phyloP scores from a whole-genome alignment of 306 rosid species.

The Hippophae rhamnoides region DNA sequence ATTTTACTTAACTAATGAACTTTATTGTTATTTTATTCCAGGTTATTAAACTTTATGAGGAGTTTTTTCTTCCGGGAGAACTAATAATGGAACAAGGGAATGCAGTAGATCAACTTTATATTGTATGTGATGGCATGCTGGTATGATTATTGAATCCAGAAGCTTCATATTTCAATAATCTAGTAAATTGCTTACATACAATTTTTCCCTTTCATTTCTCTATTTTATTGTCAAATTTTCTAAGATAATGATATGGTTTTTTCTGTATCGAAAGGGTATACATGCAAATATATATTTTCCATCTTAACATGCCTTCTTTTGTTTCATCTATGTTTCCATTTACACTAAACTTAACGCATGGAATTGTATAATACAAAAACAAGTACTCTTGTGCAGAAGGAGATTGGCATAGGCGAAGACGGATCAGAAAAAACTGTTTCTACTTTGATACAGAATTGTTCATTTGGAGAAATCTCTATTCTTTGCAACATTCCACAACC shows the following conservation, averaged over 20 bases:
- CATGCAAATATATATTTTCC: background rate
- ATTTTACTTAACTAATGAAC: constrained; percentile 3
- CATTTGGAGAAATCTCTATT: constrained; percentile 83
- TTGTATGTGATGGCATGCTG: constrained; percentile 81
- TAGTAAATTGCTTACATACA: background rate
- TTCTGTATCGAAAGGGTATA: too few relatives aligned
- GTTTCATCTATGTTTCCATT: background rate
- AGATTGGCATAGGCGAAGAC: constrained; percentile 55
- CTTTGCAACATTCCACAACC: constrained; percentile 97
- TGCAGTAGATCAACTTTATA: constrained; percentile 87
- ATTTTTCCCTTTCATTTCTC: constrained; percentile 1
- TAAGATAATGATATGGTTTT: background rate
- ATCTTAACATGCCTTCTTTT: background rate
- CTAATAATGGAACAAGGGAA: constrained; percentile 82
- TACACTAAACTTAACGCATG: background rate
- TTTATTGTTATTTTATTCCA: constrained; percentile 26
- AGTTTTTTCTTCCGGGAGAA: constrained; percentile 94
- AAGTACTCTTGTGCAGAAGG: constrained; percentile 51
- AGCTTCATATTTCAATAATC: constrained; percentile 4
- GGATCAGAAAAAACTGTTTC: constrained; percentile 66
- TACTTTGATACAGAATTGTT: constrained; percentile 41
- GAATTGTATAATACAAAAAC: background rate
- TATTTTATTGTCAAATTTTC: constrained; percentile 8
- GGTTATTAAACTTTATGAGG: constrained; percentile 85
- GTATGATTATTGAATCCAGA: constrained; percentile 35